A percentile compares a stretch with the other conserved stretches of the same genome.
These are phyloP conservation scores for Lachancea kluyveri DNA, from an alignment of 805 yeast genomes.

Conservation along the genomic window DNA sequence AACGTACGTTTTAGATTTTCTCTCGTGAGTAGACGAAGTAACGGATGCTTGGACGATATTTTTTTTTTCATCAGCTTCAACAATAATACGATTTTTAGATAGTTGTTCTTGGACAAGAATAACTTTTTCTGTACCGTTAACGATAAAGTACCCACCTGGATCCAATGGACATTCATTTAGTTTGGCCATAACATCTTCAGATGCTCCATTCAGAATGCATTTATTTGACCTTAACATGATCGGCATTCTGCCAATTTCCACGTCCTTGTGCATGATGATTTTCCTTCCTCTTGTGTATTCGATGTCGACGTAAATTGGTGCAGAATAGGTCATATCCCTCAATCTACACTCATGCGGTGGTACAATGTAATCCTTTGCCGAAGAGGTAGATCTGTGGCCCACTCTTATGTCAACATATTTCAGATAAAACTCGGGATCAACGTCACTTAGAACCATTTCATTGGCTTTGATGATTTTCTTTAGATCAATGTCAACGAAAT, in stretches of 20 bases:
- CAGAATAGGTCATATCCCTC: slow-evolving; percentile 89
- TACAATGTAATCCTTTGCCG: slow-evolving; percentile 49
- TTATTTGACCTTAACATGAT: slow-evolving; percentile 92
- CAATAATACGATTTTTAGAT: slow-evolving; percentile 94
- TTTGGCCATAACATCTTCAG: slow-evolving; percentile 79
- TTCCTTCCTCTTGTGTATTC: slow-evolving; percentile 94
- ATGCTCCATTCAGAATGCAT: slow-evolving; percentile 76
- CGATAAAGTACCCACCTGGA: slow-evolving; percentile 98
- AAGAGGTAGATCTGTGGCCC: slow-evolving; percentile 65
- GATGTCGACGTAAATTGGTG: slow-evolving; percentile 93
- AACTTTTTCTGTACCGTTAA: slow-evolving; percentile 96
- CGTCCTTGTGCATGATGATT: slow-evolving; percentile 80
- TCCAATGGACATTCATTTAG: slow-evolving; percentile 93
- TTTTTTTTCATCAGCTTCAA: slow-evolving; percentile 94
- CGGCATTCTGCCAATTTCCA: slow-evolving; percentile 98
- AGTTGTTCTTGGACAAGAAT: slow-evolving; percentile 95
- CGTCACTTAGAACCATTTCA: slow-evolving; percentile 83
- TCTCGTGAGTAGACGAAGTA: slow-evolving; percentile 95
- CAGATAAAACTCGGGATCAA: slow-evolving; percentile 93
- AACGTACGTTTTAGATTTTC: slow-evolving; percentile 95
- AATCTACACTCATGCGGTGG: slow-evolving; percentile 95
- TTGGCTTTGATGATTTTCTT: slow-evolving; percentile 91
- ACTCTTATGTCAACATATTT: slow-evolving; percentile 91
- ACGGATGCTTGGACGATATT: slow-evolving; percentile 95
- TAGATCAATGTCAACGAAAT: slow-evolving; percentile 88